phyloP scores from a whole-genome alignment of 371 early-diverging fungal species.

The Mucor velutinosus region DNA sequence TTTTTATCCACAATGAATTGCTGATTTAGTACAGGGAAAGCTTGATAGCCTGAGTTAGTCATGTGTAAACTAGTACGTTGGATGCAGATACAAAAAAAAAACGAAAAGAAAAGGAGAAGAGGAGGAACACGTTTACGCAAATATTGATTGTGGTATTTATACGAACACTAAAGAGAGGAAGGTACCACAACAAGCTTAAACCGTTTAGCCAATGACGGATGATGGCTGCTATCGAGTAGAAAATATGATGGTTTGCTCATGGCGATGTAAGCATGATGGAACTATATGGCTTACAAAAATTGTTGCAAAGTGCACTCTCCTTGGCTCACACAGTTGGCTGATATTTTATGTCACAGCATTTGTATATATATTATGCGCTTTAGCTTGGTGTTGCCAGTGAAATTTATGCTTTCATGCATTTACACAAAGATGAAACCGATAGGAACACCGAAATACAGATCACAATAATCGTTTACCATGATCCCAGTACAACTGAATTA shows the following conservation, averaged over 20 bases:
- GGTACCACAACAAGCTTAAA: background rate
- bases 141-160: background rate
- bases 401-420: background rate
- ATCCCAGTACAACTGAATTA: background rate
- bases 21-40: conserved; percentile 71
- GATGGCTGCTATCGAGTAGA: background rate
- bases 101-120: background rate
- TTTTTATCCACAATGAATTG: conserved; percentile 73
- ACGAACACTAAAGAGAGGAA: background rate
- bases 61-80: background rate
- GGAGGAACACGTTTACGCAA: background rate
- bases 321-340: background rate
- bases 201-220: background rate
- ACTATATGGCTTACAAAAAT: background rate
- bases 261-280: background rate
- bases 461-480: background rate
- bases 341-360: background rate
- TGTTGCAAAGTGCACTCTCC: background rate
- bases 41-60: conserved; percentile 35
- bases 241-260: background rate
- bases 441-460: background rate
- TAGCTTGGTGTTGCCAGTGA: background rate
- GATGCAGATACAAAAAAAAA: background rate
- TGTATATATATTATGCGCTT: background rate
- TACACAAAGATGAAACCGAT: background rate